Evolutionary conservation across 2,329 filamentous ascomycete genomes (phyloP), one percentile per base, ranked within the genome.

Genomic region (Juglanconis juglandina): DNA sequence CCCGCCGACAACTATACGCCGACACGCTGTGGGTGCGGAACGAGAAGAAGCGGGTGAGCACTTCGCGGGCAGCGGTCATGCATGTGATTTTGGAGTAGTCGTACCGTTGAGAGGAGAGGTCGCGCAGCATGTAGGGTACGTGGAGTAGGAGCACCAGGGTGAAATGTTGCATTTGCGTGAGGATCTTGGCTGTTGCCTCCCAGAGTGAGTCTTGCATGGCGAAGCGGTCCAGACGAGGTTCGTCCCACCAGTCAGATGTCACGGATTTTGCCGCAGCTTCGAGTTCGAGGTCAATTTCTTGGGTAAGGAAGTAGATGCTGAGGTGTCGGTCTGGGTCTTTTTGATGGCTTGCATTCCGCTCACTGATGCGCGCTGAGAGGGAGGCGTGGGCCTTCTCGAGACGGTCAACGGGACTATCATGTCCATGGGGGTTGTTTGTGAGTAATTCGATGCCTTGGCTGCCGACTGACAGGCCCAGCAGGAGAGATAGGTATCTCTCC

Each of bases 111-210:
- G 75, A 73, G 24, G 68, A 65, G 1, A 72, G 67, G 41, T 75
- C 69, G 32, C 73, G 75, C 10, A 85, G 74, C 69, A 85, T 79
- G 62, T 81, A 84, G 0, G 83, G 83, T 1, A 86, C 73, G 61
- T 86, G 82, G 0, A 85, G 74, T 8, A 81, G 74, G 39, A 81
- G 76, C 7, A 84, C 70, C 3, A 85, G 73, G 39, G 79, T 76
- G 64, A 79, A 78, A 62, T 85, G 79, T 2, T 77, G 74, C 50
- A 85, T 73, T 60, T 85, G 82, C 6, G 78, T 68, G 66, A 81
- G 76, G 6, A 79, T 64, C 5, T 73, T 71, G 5, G 68, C 61
- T 39, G 73, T 75, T 10, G 75, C 69, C 9, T 66, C 63, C 14
- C 71, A 59, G 13, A 72, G 58, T 2, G 69, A 64, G 33, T 67